Conservation (phyloP, 2,329 filamentous ascomycete genomes). For the Neofusicoccum ribis region DNA sequence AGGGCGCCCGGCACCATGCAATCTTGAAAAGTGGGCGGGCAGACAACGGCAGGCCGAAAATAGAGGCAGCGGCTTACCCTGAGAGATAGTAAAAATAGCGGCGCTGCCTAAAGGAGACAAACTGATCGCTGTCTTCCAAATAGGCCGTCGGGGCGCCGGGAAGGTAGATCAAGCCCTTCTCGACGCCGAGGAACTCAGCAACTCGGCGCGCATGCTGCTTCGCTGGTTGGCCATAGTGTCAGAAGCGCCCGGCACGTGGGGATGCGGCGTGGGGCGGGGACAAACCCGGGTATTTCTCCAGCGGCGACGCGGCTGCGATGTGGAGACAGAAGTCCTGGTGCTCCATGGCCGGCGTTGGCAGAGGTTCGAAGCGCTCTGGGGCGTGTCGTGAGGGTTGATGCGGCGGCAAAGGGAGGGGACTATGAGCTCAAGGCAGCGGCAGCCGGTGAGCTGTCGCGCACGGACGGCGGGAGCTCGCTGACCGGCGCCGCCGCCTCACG, state of each 20-base stretch:
- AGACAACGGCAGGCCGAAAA: background rate
- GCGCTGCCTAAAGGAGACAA: slow-evolving; percentile 57
- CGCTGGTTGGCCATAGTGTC: slow-evolving; percentile 27
- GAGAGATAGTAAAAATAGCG: slow-evolving; percentile 64
- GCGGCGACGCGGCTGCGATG: slow-evolving; percentile 31
- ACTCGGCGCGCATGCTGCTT: slow-evolving; percentile 43
- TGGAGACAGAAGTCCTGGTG: slow-evolving; percentile 37
- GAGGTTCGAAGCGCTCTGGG: slow-evolving; percentile 6
- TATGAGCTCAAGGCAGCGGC: background rate
- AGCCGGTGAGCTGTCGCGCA: background rate
- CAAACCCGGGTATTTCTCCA: slow-evolving; percentile 44
- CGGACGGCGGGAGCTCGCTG: background rate
- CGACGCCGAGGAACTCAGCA: slow-evolving; percentile 35
- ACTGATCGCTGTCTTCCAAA: slow-evolving; percentile 61
- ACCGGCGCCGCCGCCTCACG: slow-evolving; percentile 6
- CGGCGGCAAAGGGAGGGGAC: slow-evolving; percentile 10
- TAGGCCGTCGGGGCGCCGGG: slow-evolving; percentile 51
- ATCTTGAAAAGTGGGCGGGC: slow-evolving; percentile 17
- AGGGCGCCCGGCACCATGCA: no score
- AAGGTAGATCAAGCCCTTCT: slow-evolving; percentile 56
- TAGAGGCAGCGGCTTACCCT: slow-evolving; percentile 38
- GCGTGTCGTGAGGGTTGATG: background rate
- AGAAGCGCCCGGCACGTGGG: slow-evolving; percentile 10
- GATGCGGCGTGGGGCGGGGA: slow-evolving; percentile 12
- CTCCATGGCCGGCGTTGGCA: slow-evolving; percentile 9